Conservation (phyloP, 495 filamentous ascomycete species). For the Annulohypoxylon maeteangense region DNA sequence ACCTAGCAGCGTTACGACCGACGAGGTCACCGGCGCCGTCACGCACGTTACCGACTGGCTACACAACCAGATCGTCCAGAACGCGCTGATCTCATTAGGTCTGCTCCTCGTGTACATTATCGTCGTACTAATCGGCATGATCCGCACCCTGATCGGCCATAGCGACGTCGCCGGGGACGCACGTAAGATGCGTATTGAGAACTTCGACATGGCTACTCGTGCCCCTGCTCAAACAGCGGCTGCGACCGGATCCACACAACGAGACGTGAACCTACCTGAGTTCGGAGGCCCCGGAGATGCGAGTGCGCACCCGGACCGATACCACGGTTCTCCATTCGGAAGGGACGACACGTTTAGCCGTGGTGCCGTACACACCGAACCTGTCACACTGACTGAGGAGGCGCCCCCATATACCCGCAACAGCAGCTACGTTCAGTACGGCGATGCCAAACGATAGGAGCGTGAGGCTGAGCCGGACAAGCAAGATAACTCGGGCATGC, state of each 20-base stretch:
- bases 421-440: constrained; percentile 41
- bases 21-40: constrained; percentile 84
- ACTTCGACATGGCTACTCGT: constrained; percentile 7
- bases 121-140: constrained; percentile 76
- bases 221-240: background rate
- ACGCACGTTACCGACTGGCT: constrained; percentile 71
- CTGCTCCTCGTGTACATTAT: constrained; percentile 80
- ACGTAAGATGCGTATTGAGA: constrained; percentile 30
- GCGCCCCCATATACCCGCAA: constrained; percentile 38
- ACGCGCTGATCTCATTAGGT: constrained; percentile 78
- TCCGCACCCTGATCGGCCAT: constrained; percentile 68
- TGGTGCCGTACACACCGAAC: constrained; percentile 27
- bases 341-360: constrained; percentile 31
- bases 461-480: background rate
- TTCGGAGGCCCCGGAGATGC: constrained; percentile 28
- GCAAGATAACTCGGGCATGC: background rate
- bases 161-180: constrained; percentile 58
- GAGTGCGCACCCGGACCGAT: constrained; percentile 37
- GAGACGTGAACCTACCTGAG: constrained; percentile 21
- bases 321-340: constrained; percentile 28
- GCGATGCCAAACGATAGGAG: constrained; percentile 32
- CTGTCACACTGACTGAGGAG: constrained; percentile 34
- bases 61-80: constrained; percentile 69
- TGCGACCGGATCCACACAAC: background rate
- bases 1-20: constrained; percentile 72